These are phyloP conservation scores for Cydonia oblonga DNA, from an alignment of 331 rosid species.

Conservation along the genomic window DNA sequence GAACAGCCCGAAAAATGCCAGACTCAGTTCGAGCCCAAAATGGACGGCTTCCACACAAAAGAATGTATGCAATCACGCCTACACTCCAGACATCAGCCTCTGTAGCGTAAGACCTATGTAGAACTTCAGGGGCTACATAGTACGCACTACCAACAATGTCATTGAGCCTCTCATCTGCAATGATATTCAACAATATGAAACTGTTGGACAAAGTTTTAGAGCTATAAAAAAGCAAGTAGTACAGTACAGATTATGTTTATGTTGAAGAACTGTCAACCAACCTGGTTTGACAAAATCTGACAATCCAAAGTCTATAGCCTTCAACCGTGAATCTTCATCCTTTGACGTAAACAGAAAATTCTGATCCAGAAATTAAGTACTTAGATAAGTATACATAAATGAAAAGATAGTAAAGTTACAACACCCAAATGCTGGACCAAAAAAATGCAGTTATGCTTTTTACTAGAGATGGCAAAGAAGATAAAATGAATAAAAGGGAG, in stretches of 20 bases:
- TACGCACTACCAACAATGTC: slow-evolving; percentile 99
- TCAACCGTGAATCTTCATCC: slow-evolving; percentile 80
- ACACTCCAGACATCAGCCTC: slow-evolving; percentile 96
- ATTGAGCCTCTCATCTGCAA: slow-evolving; percentile 84
- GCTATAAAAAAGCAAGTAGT: background rate
- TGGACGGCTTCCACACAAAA: slow-evolving; percentile 94
- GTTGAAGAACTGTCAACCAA: slow-evolving; percentile 11
- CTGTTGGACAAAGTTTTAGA: slow-evolving; percentile 5
- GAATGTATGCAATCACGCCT: slow-evolving; percentile 88
- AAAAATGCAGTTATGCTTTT: background rate
- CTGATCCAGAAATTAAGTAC: slow-evolving; percentile 43
- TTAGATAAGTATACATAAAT: slow-evolving; percentile 11
- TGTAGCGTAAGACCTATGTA: slow-evolving; percentile 75
- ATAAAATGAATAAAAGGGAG: background rate
- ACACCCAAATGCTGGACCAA: background rate
- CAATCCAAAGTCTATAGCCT: slow-evolving; percentile 96
- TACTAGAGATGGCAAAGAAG: background rate
- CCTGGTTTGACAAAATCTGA: slow-evolving; percentile 94
- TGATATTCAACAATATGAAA: slow-evolving; percentile 14
- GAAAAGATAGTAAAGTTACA: background rate
- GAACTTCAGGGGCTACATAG: slow-evolving; percentile 95
- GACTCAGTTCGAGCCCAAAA: slow-evolving; percentile 97
- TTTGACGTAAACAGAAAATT: slow-evolving; percentile 67
- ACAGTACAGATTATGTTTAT: background rate
- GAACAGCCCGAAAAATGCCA: slow-evolving; percentile 78